Evolutionary conservation across 192 early-diverging fungal species (phyloP).

Genomic region (Glomus cerebriforme): DNA sequence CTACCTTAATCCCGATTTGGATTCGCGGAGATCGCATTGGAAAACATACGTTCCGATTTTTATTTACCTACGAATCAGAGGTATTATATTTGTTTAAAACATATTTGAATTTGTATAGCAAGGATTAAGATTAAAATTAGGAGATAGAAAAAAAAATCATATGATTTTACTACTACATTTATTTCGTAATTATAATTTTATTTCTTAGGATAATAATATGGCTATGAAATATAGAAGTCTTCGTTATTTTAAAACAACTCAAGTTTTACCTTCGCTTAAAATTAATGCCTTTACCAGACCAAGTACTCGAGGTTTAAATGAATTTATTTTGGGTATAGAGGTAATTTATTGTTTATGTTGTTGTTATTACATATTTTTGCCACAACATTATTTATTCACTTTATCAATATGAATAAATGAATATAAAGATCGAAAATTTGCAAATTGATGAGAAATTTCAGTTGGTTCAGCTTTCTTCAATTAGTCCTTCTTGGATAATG

Average conservation of each 20-base stretch:
- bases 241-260: slow-evolving; percentile 55
- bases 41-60: slow-evolving; percentile 73
- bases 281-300: slow-evolving; percentile 94
- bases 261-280: slow-evolving; percentile 84
- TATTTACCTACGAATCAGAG: slow-evolving; percentile 83
- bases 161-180: not conserved
- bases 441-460: slow-evolving; percentile 61
- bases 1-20: slow-evolving; percentile 82
- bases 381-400: slow-evolving; percentile 38
- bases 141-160: not conserved
- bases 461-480: slow-evolving; percentile 67
- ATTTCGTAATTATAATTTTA: slow-evolving; percentile 17
- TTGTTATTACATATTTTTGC: not conserved
- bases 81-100: slow-evolving; percentile 34
- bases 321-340: slow-evolving; percentile 93
- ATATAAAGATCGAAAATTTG: slow-evolving; percentile 72
- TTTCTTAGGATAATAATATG: slow-evolving; percentile 50
- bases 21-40: slow-evolving; percentile 90
- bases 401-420: slow-evolving; percentile 46
- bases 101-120: not conserved
- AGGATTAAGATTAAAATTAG: too few relatives aligned
- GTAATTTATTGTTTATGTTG: slow-evolving; percentile 42
- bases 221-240: slow-evolving; percentile 68
- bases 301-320: slow-evolving; percentile 70
- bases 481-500: slow-evolving; percentile 74